A percentile compares a stretch with the other conserved stretches of the same genome.
These are phyloP conservation scores for Phoenix roebelenii DNA, from an alignment of 176 grass and related monocot genomes.

Conservation along the genomic window DNA sequence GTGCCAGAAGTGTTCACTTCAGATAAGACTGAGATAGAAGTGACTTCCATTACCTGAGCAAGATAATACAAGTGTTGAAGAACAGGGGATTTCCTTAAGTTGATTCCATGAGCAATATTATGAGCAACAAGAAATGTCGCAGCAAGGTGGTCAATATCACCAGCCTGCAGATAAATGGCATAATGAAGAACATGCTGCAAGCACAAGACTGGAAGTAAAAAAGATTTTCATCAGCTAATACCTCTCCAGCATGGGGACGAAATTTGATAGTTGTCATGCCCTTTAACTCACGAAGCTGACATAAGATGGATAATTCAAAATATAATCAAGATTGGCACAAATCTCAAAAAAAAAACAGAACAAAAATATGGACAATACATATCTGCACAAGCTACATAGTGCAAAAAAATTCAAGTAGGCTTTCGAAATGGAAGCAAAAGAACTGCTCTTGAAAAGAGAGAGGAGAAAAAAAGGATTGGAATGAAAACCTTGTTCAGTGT, in stretches of 20 bases:
- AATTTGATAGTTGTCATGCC: slow-evolving; percentile 91
- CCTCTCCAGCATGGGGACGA: slow-evolving; percentile 91
- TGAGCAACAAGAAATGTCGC: slow-evolving; percentile 71
- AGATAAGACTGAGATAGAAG: neutral
- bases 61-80: slow-evolving; percentile 93
- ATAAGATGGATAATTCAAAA: slow-evolving; percentile 16
- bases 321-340: slow-evolving; percentile 12
- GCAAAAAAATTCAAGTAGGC: no score
- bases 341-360: neutral
- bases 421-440: no score
- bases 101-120: slow-evolving; percentile 91
- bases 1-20: no score
- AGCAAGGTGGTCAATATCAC: slow-evolving; percentile 85
- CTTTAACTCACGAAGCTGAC: slow-evolving; percentile 80
- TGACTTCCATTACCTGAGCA: slow-evolving; percentile 61
- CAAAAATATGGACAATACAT: no score
- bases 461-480: neutral
- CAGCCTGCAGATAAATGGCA: slow-evolving; percentile 56
- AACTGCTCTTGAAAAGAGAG: neutral
- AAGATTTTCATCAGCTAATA: slow-evolving; percentile 18
- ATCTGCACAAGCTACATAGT: no score
- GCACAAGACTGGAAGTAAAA: neutral
- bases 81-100: slow-evolving; percentile 83
- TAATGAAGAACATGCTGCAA: slow-evolving; percentile 13
- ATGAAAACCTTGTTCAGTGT: slow-evolving; percentile 78